Percentiles rank a stretch among this genome's conserved stretches.
Evolutionary conservation across 2,329 filamentous ascomycete species (phyloP).

Genomic region (Corniculantispora saksenae): DNA sequence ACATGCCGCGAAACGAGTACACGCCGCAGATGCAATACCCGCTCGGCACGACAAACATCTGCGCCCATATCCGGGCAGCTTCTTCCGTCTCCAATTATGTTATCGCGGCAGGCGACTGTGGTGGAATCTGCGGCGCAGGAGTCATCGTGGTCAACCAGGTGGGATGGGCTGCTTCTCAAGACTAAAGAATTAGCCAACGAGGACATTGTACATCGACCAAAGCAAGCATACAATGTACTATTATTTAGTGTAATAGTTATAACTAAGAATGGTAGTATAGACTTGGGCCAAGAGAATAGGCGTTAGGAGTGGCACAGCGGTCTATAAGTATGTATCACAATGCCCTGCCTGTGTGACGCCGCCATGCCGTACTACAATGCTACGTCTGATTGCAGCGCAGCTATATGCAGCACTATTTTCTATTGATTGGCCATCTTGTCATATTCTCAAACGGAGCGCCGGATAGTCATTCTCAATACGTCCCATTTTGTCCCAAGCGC

Average conservation of each 20-base stretch:
- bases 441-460: not conserved
- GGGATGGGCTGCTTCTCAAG: no score
- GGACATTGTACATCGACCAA: no score
- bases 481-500: no score
- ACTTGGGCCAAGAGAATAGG: not conserved
- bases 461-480: no score
- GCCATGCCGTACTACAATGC: not conserved
- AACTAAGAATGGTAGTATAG: not conserved
- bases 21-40: not conserved
- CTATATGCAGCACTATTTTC: not conserved
- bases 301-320: not conserved
- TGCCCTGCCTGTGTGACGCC: not conserved
- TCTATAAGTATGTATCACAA: not conserved
- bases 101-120: not conserved
- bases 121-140: no score
- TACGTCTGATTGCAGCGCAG: not conserved
- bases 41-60: not conserved
- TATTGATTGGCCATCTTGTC: not conserved
- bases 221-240: no score
- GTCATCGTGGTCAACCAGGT: no score
- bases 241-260: no score
- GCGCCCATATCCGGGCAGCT: not conserved
- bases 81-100: not conserved
- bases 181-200: no score
- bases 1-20: not conserved